Evolutionary conservation across 2,329 filamentous ascomycete genomes (phyloP).

Genomic region (Cladophialophora immunda): DNA sequence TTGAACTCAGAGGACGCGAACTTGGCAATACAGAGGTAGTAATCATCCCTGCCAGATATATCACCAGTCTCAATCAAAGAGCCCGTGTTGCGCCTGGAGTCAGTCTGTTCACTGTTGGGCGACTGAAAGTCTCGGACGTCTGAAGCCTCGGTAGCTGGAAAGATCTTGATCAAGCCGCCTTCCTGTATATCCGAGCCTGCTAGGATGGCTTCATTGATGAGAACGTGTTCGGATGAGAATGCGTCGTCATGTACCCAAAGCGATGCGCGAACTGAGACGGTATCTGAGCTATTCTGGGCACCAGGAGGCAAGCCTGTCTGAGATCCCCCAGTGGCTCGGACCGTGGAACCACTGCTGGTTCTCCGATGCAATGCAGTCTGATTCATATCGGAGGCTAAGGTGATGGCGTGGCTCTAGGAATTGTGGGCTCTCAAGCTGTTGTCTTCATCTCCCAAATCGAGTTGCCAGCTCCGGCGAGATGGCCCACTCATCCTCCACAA

Average conservation of each 20-base stretch:
- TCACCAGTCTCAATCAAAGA: slow-evolving; percentile 8
- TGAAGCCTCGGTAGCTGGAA: slow-evolving; percentile 65
- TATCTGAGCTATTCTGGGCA: neutral
- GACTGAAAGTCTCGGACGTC: slow-evolving; percentile 52
- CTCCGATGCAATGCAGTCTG: slow-evolving; percentile 21
- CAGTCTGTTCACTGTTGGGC: slow-evolving; percentile 23
- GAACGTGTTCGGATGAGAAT: slow-evolving; percentile 78
- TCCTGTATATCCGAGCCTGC: slow-evolving; percentile 74
- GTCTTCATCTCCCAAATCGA: neutral
- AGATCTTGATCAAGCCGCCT: slow-evolving; percentile 74
- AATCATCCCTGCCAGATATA: slow-evolving; percentile 41
- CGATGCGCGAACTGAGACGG: slow-evolving; percentile 32
- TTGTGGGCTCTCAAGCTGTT: neutral
- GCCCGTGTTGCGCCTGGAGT: slow-evolving; percentile 24
- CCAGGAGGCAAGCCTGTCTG: slow-evolving; percentile 17
- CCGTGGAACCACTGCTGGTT: slow-evolving; percentile 37
- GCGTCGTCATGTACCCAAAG: slow-evolving; percentile 74
- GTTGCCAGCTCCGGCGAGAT: slow-evolving; percentile 5
- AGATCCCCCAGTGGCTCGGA: slow-evolving; percentile 23
- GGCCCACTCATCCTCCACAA: slow-evolving; percentile 5
- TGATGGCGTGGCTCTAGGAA: neutral
- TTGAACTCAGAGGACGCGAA: slow-evolving; percentile 75
- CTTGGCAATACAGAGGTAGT: slow-evolving; percentile 77
- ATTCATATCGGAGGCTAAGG: neutral
- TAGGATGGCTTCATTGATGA: slow-evolving; percentile 58